Evolutionary conservation across 176 grass and related monocot genomes (phyloP).

Genomic region (Carex pumila): DNA sequence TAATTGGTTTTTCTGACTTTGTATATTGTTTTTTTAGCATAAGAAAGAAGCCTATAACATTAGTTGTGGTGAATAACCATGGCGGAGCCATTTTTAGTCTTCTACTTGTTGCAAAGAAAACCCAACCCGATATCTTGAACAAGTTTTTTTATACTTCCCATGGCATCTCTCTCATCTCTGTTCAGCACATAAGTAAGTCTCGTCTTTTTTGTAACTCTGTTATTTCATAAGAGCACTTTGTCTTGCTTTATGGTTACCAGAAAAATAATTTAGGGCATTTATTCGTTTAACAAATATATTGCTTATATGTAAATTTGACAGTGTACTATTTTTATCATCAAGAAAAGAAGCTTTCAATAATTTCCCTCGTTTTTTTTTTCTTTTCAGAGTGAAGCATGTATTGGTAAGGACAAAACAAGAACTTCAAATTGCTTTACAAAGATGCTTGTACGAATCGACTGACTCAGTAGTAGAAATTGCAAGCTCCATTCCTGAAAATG

Average conservation of each 20-base stretch:
- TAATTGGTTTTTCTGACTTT: conserved; percentile 5
- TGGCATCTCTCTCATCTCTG: conserved; percentile 77
- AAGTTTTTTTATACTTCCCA: conserved; percentile 87
- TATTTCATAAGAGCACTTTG: neutral
- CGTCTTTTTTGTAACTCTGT: neutral
- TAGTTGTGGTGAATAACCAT: conserved; percentile 93
- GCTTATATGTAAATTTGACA: neutral
- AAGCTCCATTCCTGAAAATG: conserved; percentile 61
- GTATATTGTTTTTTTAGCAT: conserved; percentile 46
- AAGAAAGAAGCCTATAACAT: conserved; percentile 63
- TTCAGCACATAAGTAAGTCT: conserved; percentile 72
- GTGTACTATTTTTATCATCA: neutral
- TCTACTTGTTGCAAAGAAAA: conserved; percentile 63
- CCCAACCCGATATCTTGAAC: conserved; percentile 51
- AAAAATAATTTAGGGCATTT: neutral
- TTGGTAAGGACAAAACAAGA: conserved; percentile 76
- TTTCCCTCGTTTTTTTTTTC: neutral
- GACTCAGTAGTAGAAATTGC: conserved; percentile 80
- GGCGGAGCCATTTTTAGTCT: conserved; percentile 97
- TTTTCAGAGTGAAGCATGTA: conserved; percentile 70
- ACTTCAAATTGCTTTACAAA: conserved; percentile 58
- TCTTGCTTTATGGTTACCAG: neutral
- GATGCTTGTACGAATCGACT: conserved; percentile 36
- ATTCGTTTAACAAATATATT: neutral
- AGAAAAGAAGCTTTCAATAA: neutral